Percentiles rank a stretch among this genome's conserved stretches.
These are phyloP conservation scores for Proliferodiscus dingleyae DNA, from an alignment of 2,329 filamentous ascomycete genomes.

Conservation along the genomic window DNA sequence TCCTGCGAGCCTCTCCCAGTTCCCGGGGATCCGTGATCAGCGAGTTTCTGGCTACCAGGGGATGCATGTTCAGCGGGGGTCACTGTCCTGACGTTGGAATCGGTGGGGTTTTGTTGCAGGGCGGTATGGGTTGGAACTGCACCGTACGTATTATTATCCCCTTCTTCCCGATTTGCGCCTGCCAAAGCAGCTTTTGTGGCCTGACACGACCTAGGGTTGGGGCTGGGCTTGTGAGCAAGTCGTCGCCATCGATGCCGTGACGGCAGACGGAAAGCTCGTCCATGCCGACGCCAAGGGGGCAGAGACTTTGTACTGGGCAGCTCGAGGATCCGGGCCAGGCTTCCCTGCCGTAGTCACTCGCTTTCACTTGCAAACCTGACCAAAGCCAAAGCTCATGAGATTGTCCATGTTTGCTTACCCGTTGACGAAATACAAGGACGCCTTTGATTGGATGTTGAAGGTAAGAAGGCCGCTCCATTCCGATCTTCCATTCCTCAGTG, in stretches of 20 bases:
- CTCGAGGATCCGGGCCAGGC: conserved; percentile 20
- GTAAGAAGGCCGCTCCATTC: too few relatives aligned
- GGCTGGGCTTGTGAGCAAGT: conserved; percentile 44
- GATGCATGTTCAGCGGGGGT: conserved; percentile 46
- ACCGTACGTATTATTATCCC: too few relatives aligned
- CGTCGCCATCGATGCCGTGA: conserved; percentile 26
- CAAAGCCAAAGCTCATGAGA: too few relatives aligned
- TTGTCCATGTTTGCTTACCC: too few relatives aligned
- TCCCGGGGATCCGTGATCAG: conserved; percentile 43
- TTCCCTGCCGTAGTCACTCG: too few relatives aligned
- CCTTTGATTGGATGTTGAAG: too few relatives aligned
- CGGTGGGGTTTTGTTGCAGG: conserved; percentile 52
- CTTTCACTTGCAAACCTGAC: too few relatives aligned
- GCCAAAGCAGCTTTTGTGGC: neutral
- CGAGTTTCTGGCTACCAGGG: conserved; percentile 33
- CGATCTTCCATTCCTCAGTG: too few relatives aligned
- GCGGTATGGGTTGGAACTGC: conserved; percentile 56
- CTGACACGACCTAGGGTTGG: conserved; percentile 40
- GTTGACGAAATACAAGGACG: too few relatives aligned
- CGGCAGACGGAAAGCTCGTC: conserved; percentile 21
- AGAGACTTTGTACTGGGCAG: conserved; percentile 43
- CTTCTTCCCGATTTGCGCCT: too few relatives aligned
- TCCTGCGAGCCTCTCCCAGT: conserved; percentile 42
- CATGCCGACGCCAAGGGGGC: conserved; percentile 40
- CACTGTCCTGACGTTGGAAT: conserved; percentile 54